These are phyloP conservation scores for Aspergillus awamori DNA, from an alignment of 2,329 filamentous ascomycete genomes.

Conservation along the genomic window DNA sequence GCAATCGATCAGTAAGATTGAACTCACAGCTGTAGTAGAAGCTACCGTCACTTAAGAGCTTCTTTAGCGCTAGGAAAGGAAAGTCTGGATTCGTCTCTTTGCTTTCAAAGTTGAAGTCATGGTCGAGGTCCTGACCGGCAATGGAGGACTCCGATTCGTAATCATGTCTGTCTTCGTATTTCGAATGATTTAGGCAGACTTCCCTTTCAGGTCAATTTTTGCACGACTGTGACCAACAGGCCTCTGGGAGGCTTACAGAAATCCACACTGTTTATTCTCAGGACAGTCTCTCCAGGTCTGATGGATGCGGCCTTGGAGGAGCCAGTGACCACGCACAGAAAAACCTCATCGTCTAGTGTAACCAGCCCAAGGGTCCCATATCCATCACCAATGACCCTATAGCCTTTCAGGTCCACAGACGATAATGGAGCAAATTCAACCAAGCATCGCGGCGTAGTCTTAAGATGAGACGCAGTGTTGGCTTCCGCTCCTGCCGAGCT, in stretches of 20 bases:
- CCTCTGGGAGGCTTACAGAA: conserved; percentile 59
- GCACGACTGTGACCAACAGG: background rate
- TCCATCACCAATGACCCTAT: conserved; percentile 74
- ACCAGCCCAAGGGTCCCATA: conserved; percentile 89
- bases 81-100: conserved; percentile 76
- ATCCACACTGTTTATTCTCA: conserved; percentile 82
- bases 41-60: conserved; percentile 86
- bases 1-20: conserved; percentile 88
- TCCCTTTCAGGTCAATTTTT: conserved; percentile 13
- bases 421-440: conserved; percentile 77
- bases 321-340: conserved; percentile 84
- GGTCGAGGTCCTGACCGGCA: conserved; percentile 57
- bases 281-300: conserved; percentile 83
- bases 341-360: conserved; percentile 79
- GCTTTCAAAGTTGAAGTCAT: conserved; percentile 57
- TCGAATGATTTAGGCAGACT: conserved; percentile 84
- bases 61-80: conserved; percentile 87
- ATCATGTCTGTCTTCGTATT: conserved; percentile 76
- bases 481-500: conserved; percentile 64
- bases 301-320: conserved; percentile 78
- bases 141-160: conserved; percentile 58
- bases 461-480: conserved; percentile 39
- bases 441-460: conserved; percentile 68
- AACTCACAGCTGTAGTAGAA: conserved; percentile 99
- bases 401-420: conserved; percentile 71